Percentiles rank a stretch among this genome's conserved stretches.
Conservation (phyloP, 768 basidiomycete species). For the Hygrophoropsis aurantiaca region DNA sequence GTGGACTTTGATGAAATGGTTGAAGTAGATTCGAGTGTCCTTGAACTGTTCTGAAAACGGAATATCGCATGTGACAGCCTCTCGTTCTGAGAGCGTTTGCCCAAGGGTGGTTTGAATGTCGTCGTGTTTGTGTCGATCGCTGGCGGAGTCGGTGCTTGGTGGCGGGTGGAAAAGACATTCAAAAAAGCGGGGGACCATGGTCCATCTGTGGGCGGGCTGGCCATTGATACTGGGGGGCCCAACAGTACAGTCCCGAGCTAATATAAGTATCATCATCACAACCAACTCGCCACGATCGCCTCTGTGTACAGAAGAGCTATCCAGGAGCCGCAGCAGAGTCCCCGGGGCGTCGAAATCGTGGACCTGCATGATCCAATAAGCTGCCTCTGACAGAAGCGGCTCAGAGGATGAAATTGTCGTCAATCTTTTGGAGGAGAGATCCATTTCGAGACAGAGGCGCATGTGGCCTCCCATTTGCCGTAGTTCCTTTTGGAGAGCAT, state of each 20-base stretch:
- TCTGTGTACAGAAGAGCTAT: conserved; percentile 14
- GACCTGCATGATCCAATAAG: conserved; percentile 14
- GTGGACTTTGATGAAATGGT: conserved; percentile 29
- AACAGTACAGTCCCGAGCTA: conserved; percentile 22
- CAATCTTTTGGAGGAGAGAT: conserved; percentile 12
- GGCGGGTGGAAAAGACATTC: neutral
- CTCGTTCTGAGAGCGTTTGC: too few relatives aligned
- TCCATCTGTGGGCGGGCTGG: neutral
- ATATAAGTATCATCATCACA: conserved; percentile 12
- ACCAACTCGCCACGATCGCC: conserved; percentile 24
- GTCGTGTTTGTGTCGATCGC: too few relatives aligned
- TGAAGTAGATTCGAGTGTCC: conserved; percentile 25
- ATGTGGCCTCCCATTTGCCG: conserved; percentile 31
- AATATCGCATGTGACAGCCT: too few relatives aligned
- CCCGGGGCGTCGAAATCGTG: conserved; percentile 6
- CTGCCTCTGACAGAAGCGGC: conserved; percentile 29
- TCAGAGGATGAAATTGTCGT: conserved; percentile 25
- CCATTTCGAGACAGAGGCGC: conserved; percentile 24
- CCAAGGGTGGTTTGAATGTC: too few relatives aligned
- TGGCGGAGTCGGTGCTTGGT: too few relatives aligned
- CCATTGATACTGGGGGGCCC: neutral
- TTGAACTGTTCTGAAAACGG: conserved; percentile 14
- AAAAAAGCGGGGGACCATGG: neutral
- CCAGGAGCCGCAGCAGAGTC: neutral
- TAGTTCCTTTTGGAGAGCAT: conserved; percentile 12